These are phyloP conservation scores for Ceratocystis lukuohia DNA, from an alignment of 2,329 filamentous ascomycete genomes.

Conservation along the genomic window DNA sequence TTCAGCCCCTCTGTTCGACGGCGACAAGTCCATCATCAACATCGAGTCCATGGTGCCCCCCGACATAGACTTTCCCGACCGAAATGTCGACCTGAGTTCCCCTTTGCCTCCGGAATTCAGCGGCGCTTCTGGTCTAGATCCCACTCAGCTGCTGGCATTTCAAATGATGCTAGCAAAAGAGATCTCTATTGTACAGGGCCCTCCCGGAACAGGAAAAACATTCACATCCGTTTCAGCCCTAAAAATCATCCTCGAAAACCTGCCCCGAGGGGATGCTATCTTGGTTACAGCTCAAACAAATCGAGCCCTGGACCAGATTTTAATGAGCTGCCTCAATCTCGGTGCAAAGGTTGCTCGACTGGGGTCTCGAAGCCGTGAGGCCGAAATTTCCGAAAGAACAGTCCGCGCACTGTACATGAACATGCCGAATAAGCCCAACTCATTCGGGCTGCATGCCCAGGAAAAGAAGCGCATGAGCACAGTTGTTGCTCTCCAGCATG, in stretches of 20 bases:
- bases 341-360: slow-evolving; percentile 44
- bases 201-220: slow-evolving; percentile 65
- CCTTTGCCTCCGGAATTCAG: slow-evolving; percentile 18
- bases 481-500: slow-evolving; percentile 15
- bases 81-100: background rate
- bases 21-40: slow-evolving; percentile 21
- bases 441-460: background rate
- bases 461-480: slow-evolving; percentile 32
- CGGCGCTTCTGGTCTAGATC: slow-evolving; percentile 33
- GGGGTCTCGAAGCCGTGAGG: slow-evolving; percentile 30
- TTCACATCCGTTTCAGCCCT: slow-evolving; percentile 64
- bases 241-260: slow-evolving; percentile 48
- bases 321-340: slow-evolving; percentile 43
- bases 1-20: slow-evolving; percentile 23
- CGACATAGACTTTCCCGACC: background rate
- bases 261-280: slow-evolving; percentile 48
- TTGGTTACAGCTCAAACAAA: slow-evolving; percentile 80
- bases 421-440: background rate
- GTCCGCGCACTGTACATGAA: slow-evolving; percentile 7
- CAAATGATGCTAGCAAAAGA: slow-evolving; percentile 56
- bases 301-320: slow-evolving; percentile 73
- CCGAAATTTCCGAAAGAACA: slow-evolving; percentile 7
- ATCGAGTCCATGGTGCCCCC: slow-evolving; percentile 6
- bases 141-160: slow-evolving; percentile 57
- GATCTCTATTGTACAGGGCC: slow-evolving; percentile 69